These are phyloP conservation scores for sunflower (Helianthus annuus) DNA, from an alignment of 129 eudicot genomes.

Conservation along the genomic window DNA sequence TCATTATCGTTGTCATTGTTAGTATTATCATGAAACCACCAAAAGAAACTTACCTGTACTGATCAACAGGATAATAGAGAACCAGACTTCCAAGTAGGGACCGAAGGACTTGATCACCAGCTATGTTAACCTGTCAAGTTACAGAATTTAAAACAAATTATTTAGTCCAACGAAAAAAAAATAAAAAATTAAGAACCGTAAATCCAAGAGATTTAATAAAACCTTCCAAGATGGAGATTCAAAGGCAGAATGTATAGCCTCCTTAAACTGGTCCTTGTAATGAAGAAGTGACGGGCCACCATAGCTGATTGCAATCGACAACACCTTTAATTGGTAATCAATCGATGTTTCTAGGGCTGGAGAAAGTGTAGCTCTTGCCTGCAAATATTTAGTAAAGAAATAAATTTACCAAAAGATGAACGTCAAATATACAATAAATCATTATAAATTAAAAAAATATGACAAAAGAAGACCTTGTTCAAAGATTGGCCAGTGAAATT, in stretches of 20 bases:
- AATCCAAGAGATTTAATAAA: slow-evolving; percentile 23
- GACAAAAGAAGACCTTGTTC: slow-evolving; percentile 57
- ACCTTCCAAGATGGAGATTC: slow-evolving; percentile 99
- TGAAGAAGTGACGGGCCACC: slow-evolving; percentile 81
- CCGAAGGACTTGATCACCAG: slow-evolving; percentile 93
- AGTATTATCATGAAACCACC: not conserved
- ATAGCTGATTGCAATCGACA: slow-evolving; percentile 90
- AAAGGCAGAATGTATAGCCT: slow-evolving; percentile 76
- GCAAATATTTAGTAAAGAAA: slow-evolving; percentile 4
- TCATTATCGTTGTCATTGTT: slow-evolving; percentile 8
- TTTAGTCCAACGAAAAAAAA: not conserved
- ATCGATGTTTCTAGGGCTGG: slow-evolving; percentile 95
- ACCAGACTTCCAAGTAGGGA: slow-evolving; percentile 91
- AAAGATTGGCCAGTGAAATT: slow-evolving; percentile 41
- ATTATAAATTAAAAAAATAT: not conserved
- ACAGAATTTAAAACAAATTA: slow-evolving; percentile 2
- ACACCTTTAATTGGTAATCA: slow-evolving; percentile 84
- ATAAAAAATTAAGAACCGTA: not conserved
- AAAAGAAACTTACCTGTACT: slow-evolving; percentile 68
- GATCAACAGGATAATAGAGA: slow-evolving; percentile 92
- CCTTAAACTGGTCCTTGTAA: slow-evolving; percentile 73
- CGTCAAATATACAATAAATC: slow-evolving; percentile 20
- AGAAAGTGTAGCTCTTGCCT: slow-evolving; percentile 76
- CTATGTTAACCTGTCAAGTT: slow-evolving; percentile 79
- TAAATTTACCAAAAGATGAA: slow-evolving; percentile 3